Percentiles rank a stretch among this genome's conserved stretches.
phyloP scores from a whole-genome alignment of 768 basidiomycete species.

The Hypholoma sublateritium region DNA sequence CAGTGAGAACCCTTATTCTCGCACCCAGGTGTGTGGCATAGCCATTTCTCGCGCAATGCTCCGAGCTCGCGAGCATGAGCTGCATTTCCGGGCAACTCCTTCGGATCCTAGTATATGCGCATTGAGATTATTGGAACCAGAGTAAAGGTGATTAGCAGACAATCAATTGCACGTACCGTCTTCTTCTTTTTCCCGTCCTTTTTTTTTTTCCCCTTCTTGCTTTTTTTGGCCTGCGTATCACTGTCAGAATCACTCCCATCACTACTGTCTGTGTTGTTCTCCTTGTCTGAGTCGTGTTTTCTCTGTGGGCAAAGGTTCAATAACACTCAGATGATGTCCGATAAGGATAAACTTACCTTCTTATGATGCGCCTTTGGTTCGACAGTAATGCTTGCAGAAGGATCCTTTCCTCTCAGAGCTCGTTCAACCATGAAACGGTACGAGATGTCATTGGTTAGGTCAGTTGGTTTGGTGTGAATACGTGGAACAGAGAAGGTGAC shows the following conservation, averaged over 20 bases:
- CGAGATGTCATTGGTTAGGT: background rate
- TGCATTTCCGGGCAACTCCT: constrained; percentile 1
- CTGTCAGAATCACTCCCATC: background rate
- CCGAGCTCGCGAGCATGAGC: constrained; percentile 3
- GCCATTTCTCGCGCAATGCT: constrained; percentile 6
- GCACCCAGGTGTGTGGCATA: background rate
- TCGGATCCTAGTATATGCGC: background rate
- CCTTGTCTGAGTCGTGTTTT: background rate
- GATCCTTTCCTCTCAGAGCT: background rate
- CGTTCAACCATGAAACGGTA: background rate
- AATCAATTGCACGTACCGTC: too few relatives aligned
- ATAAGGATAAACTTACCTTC: too few relatives aligned
- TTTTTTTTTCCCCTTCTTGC: background rate
- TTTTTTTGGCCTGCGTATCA: background rate
- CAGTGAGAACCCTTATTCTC: constrained; percentile 3
- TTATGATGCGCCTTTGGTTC: background rate
- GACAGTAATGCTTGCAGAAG: background rate
- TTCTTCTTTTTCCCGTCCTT: too few relatives aligned
- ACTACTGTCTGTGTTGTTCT: background rate
- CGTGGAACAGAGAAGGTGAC: background rate
- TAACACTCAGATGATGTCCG: too few relatives aligned
- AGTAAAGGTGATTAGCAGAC: too few relatives aligned
- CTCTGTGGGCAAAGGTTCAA: background rate
- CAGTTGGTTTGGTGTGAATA: background rate
- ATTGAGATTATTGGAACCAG: background rate